phyloP scores from a whole-genome alignment of 2,329 filamentous ascomycete species.

The Aspergillus spinulosporus region DNA sequence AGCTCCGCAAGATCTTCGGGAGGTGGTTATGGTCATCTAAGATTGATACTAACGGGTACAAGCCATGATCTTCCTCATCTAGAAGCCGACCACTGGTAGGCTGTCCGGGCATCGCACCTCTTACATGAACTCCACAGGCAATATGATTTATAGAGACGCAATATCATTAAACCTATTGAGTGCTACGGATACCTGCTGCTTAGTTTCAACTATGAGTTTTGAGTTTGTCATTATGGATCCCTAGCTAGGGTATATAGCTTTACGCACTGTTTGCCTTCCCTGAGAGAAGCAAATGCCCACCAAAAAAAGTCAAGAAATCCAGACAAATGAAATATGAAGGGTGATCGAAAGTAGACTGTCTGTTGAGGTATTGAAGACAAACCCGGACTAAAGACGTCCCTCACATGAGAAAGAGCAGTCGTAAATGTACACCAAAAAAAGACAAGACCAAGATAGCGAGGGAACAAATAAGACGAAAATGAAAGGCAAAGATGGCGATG shows the following conservation, averaged over 20 bases:
- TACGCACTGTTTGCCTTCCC: too few species aligned
- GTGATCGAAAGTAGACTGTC: too few species aligned
- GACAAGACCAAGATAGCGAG: slow-evolving; percentile 4
- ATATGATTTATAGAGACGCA: too few species aligned
- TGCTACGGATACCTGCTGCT: too few species aligned
- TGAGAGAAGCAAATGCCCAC: too few species aligned
- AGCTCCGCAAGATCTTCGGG: neutral
- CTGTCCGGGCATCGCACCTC: neutral
- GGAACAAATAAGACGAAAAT: neutral
- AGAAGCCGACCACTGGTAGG: neutral
- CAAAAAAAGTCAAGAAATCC: too few species aligned
- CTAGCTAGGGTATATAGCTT: too few species aligned
- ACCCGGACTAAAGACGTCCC: neutral
- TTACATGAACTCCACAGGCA: neutral
- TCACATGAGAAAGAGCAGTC: slow-evolving; percentile 6
- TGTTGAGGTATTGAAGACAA: neutral
- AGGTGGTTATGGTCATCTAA: neutral
- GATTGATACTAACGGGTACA: neutral
- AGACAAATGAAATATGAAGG: too few species aligned
- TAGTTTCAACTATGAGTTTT: too few species aligned
- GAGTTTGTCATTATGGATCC: too few species aligned
- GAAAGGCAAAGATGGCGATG: slow-evolving; percentile 1
- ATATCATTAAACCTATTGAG: too few species aligned
- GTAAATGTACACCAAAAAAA: slow-evolving; percentile 17
- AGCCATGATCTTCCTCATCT: neutral